Evolutionary conservation across 1,284 basidiomycete genomes (phyloP), one percentile per base, ranked within the genome.

Genomic region (Rhodotorula sp.): DNA sequence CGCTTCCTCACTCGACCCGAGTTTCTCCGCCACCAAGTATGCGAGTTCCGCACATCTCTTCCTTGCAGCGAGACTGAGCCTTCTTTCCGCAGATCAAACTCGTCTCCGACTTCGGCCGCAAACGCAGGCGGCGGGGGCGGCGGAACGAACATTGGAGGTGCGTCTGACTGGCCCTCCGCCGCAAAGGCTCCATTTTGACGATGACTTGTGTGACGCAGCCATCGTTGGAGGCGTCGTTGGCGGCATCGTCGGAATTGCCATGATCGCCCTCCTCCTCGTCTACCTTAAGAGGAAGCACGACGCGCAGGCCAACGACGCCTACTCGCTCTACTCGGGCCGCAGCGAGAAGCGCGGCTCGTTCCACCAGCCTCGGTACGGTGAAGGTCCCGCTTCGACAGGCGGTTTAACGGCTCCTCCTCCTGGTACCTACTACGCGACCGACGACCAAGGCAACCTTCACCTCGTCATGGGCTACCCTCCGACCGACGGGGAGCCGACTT

Each of bases 221-320:
- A 71, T 71, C 46, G 63, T 71, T 46, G 69, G 69, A 7, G 69
- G 66, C 24, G 69, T 71, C n/a, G 53, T 71, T 1, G 69, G 69
- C 7, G 69, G 69, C 24, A 27, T 67, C 17, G 54, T 55, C 22
- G 59, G 63, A 2, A 62, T 71, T 2, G 60, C 59, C 29, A 2
- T 62, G 20, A 20, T 71, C 36, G 55, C 47, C 3, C 39, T 61
- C 11, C 27, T 56, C n/a, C 59, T 71, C 29, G 47, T 71, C 62
- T 71, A 71, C 54, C 55, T 71, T 22, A 60, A 63, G 13, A 30
- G 46, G 15, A 71, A 71, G 56, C 69, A 71, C 59, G 62, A 71
- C 32, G 46, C 39, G 13, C 39, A 49, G 17, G 46, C 46, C 20
- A 34, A 17, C 58, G 69, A 71, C 47, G 69, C 55, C 4, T 34